These are phyloP conservation scores for Hypholoma sublateritium DNA, from an alignment of 768 basidiomycete genomes.

Conservation along the genomic window DNA sequence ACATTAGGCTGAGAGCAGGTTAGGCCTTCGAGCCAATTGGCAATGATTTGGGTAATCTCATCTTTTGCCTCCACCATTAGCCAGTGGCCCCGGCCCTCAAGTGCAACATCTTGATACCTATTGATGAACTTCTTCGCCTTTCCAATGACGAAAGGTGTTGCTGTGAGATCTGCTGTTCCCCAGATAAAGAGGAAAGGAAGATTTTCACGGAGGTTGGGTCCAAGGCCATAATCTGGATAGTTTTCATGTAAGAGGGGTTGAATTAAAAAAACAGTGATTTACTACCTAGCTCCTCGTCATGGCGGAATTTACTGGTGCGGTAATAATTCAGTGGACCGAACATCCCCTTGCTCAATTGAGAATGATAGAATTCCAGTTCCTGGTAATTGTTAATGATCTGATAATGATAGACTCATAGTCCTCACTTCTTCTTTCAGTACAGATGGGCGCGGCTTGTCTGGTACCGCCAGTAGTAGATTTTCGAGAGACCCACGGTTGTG, in stretches of 20 bases:
- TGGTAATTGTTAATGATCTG: constrained; percentile 18
- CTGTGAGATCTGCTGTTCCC: constrained; percentile 55
- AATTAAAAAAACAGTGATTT: too few relatives aligned
- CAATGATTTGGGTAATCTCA: constrained; percentile 47
- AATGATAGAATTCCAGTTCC: constrained; percentile 57
- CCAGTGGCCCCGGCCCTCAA: constrained; percentile 53
- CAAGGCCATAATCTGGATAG: constrained; percentile 40
- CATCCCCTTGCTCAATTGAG: constrained; percentile 52
- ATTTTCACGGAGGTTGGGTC: constrained; percentile 39
- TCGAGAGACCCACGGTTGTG: constrained; percentile 25
- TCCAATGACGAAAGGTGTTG: constrained; percentile 37
- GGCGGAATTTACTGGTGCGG: constrained; percentile 57
- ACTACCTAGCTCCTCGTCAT: constrained; percentile 60
- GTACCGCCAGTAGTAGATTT: constrained; percentile 20
- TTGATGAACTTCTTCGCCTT: constrained; percentile 51
- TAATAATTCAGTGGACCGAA: constrained; percentile 79
- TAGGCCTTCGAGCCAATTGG: constrained; percentile 43
- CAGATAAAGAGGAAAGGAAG: constrained; percentile 64
- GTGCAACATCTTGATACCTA: constrained; percentile 45
- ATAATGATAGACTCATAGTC: too few relatives aligned
- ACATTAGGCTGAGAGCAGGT: constrained; percentile 19
- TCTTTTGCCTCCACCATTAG: constrained; percentile 63
- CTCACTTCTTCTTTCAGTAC: constrained; percentile 28
- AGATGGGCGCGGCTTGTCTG: constrained; percentile 12
- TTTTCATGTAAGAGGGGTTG: too few relatives aligned